These are phyloP conservation scores for Cladosporium sp. DNA, from an alignment of 2,329 filamentous ascomycete species.

Conservation along the genomic window DNA sequence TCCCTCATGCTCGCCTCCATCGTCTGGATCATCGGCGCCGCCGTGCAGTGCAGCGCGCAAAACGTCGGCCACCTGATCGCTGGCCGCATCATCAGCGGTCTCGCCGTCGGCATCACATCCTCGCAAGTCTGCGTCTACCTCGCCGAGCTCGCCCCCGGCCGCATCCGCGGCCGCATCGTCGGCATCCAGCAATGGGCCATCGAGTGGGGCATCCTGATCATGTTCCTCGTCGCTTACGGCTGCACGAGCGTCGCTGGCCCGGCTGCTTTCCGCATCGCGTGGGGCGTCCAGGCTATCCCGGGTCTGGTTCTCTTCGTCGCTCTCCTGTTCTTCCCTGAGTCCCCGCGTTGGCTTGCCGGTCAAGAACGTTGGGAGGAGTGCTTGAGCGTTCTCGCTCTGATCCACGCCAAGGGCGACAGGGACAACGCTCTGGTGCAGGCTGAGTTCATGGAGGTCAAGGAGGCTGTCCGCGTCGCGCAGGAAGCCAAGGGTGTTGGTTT, in stretches of 20 bases:
- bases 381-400: constrained; percentile 35
- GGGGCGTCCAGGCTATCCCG: constrained; percentile 38
- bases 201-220: constrained; percentile 57
- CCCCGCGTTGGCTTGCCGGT: constrained; percentile 41
- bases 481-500: constrained; percentile 35
- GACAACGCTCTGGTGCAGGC: constrained; percentile 42
- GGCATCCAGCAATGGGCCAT: constrained; percentile 69
- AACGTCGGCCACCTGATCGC: constrained; percentile 64
- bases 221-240: constrained; percentile 61
- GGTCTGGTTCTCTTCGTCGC: constrained; percentile 34
- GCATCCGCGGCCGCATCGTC: constrained; percentile 56
- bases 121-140: constrained; percentile 61
- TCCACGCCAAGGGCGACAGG: constrained; percentile 34
- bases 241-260: constrained; percentile 47
- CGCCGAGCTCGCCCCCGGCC: constrained; percentile 54
- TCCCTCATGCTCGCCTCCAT: constrained; percentile 45
- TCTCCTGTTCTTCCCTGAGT: constrained; percentile 39
- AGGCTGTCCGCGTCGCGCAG: constrained; percentile 33
- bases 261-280: constrained; percentile 46
- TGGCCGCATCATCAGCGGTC: constrained; percentile 62
- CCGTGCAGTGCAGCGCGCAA: constrained; percentile 55
- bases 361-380: constrained; percentile 42
- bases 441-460: constrained; percentile 41
- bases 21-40: constrained; percentile 46
- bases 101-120: constrained; percentile 65